Percentiles rank a stretch among this genome's conserved stretches.
These are phyloP conservation scores for Phytophthora chlamydospora DNA, from an alignment of 352 stramenopile species.

Conservation along the genomic window DNA sequence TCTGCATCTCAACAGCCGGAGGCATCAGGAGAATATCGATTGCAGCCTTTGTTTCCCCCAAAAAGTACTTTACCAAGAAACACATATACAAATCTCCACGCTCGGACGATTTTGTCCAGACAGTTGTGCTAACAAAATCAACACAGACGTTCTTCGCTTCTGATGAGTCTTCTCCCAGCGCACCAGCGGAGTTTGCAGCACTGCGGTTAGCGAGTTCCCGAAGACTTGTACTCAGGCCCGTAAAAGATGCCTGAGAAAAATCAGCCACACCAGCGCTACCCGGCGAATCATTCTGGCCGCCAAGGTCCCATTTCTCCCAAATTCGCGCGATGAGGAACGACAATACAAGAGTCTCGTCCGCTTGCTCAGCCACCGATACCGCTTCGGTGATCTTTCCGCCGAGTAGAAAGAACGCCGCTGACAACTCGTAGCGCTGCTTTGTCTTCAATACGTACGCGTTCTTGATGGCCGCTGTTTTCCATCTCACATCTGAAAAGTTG, in stretches of 20 bases:
- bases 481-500: conserved; percentile 82
- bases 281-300: conserved; percentile 28
- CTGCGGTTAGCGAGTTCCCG: conserved; percentile 20
- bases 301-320: conserved; percentile 77
- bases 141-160: conserved; percentile 48
- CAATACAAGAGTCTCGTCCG: conserved; percentile 73
- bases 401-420: conserved; percentile 85
- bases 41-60: conserved; percentile 49
- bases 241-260: conserved; percentile 60
- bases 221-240: conserved; percentile 58
- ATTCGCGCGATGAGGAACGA: conserved; percentile 83
- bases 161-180: conserved; percentile 9
- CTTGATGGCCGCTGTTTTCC: conserved; percentile 90
- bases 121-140: conserved; percentile 66
- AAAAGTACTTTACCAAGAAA: conserved; percentile 76
- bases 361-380: conserved; percentile 74
- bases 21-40: conserved; percentile 60
- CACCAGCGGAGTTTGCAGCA: conserved; percentile 1
- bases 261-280: conserved; percentile 12
- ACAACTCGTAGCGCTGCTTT: conserved; percentile 84
- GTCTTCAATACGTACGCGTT: conserved; percentile 90
- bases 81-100: conserved; percentile 77
- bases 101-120: conserved; percentile 54
- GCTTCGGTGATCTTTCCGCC: conserved; percentile 81
- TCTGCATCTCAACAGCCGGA: conserved; percentile 59